Base-by-base conservation (phyloP, 1,284 basidiomycete species). In the Thelephora terrestris region DNA sequence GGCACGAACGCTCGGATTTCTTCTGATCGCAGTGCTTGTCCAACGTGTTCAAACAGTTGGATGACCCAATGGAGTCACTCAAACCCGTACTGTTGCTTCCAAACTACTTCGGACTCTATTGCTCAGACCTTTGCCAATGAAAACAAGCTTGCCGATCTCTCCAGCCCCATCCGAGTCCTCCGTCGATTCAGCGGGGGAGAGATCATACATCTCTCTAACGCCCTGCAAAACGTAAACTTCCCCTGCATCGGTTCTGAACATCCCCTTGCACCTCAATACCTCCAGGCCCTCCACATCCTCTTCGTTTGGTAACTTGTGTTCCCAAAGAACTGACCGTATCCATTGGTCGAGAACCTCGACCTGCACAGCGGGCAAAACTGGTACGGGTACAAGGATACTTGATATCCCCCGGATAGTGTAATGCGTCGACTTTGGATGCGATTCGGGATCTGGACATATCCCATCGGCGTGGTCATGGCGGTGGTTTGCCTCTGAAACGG, bases 171-270 rank as follows among this genome's bases (percentile, higher is more conserved):
- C 39, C 12, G 39, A 21, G n/a, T 42, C 17, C 6, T 68, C 64
- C 40, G 57, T 57, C 18, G 53, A 61, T 17, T 65, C 62, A 50
- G 81, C 65, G 49, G 72, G 66, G 2, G 69, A 67, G 17, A 93
- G 74, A 55, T 96, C 92, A 60, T 92, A 95, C 63, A 94, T 72
- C 57, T 73, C 88, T 53, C 85, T 71, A 10, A 96, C 92, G 2
- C 91, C 92, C 60, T 96, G 92, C 32, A 95, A 64, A 47, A 94
- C 77, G 56, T 78, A 79, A 49, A 75, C 73, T 49, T 73, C 67
- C 4, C 82, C 84, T 0, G 66, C 66, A 0, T 71, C 63, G 3
- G 72, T 62, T 4, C 67, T 58, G 55, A 91, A 79, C 32, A 90
- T 71, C 7, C 91, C 91, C 62, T 95, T 95, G 56, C 87, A 90